Conservation (phyloP, 2,329 filamentous ascomycete genomes). For the Calonectria hawksworthii region DNA sequence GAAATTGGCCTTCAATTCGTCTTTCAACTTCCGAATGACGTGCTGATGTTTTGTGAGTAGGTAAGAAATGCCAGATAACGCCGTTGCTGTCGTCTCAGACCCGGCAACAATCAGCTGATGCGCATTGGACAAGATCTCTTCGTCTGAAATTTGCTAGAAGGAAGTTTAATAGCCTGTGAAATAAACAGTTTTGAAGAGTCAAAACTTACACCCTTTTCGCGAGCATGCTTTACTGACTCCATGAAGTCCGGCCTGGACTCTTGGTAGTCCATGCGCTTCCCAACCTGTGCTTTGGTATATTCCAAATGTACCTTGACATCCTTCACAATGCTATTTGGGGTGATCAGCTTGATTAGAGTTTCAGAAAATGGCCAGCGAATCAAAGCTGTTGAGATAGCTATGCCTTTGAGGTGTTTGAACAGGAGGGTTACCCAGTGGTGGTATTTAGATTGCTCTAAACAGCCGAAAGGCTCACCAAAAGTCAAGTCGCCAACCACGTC, state of each 20-base stretch:
- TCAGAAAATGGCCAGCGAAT: not conserved
- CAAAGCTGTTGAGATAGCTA: not conserved
- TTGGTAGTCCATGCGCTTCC: not conserved
- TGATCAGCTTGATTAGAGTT: not conserved
- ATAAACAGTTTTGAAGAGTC: not conserved
- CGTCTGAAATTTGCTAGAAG: slow-evolving; percentile 9
- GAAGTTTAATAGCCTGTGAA: too few relatives aligned
- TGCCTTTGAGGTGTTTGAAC: slow-evolving; percentile 27
- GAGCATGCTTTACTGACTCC: slow-evolving; percentile 1
- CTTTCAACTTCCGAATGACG: too few relatives aligned
- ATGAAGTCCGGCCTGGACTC: slow-evolving; percentile 4
- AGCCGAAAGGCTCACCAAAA: slow-evolving; percentile 44
- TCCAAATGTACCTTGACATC: not conserved
- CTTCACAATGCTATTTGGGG: not conserved
- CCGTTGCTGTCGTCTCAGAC: too few relatives aligned
- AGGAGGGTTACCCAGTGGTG: slow-evolving; percentile 40
- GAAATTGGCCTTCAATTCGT: slow-evolving; percentile 57
- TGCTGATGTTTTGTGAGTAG: too few relatives aligned
- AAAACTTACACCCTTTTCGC: not conserved
- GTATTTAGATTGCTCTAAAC: slow-evolving; percentile 34
- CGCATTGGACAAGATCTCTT: slow-evolving; percentile 23
- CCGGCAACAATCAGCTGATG: slow-evolving; percentile 43
- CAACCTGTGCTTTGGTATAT: not conserved
- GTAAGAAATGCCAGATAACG: too few relatives aligned
- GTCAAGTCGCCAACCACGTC: slow-evolving; percentile 45